Percentiles rank a stretch among this genome's conserved stretches.
phyloP scores from a whole-genome alignment of 169 alveolate genomes.

The Cardiosporidium cionae region DNA sequence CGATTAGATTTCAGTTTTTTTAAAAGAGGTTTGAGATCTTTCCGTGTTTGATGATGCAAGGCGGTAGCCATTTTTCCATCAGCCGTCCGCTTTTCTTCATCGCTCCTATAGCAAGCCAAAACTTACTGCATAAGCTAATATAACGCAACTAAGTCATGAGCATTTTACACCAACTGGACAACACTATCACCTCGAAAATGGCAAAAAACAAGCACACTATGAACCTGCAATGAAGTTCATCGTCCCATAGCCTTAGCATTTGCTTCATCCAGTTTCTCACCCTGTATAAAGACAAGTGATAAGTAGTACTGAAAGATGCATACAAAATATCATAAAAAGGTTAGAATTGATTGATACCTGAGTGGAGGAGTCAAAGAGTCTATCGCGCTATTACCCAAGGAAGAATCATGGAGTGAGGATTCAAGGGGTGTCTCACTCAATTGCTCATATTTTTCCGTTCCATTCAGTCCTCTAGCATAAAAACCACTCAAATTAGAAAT shows the following conservation, averaged over 20 bases:
- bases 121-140: not conserved
- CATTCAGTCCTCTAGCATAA: too few species aligned
- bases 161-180: not conserved
- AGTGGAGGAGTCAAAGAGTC: too few species aligned
- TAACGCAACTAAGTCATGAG: not conserved
- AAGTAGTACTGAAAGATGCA: too few species aligned
- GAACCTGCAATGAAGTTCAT: slow-evolving; percentile 1
- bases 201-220: not conserved
- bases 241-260: not conserved
- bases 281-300: too few species aligned
- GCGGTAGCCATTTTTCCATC: slow-evolving; percentile 6
- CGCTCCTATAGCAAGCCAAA: slow-evolving; percentile 11
- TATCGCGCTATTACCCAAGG: too few species aligned
- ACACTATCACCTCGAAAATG: not conserved
- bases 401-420: too few species aligned
- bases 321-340: too few species aligned
- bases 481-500: too few species aligned
- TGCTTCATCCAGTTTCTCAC: slow-evolving; percentile 13
- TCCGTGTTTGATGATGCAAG: slow-evolving; percentile 25
- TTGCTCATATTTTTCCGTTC: too few species aligned
- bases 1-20: not conserved
- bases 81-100: slow-evolving; percentile 19
- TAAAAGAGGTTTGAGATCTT: slow-evolving; percentile 18
- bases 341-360: too few species aligned
- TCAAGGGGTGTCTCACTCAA: too few species aligned